Percentiles rank a stretch among this genome's conserved stretches.
phyloP scores from a whole-genome alignment of 176 grass and related monocot species.

The Hsuehochloa calcarea region DNA sequence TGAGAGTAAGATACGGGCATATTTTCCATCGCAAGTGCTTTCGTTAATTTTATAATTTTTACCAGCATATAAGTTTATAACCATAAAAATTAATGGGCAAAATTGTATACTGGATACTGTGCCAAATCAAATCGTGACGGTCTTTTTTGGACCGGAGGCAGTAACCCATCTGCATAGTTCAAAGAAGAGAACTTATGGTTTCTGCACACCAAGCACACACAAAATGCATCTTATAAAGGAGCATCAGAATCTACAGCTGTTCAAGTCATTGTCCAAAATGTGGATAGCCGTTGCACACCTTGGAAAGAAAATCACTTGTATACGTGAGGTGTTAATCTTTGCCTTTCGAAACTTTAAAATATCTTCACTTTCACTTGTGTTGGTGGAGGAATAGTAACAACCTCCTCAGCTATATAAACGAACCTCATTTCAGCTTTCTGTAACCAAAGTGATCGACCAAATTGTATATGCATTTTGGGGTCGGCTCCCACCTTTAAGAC shows the following conservation, averaged over 20 bases:
- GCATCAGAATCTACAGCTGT: constrained; percentile 37
- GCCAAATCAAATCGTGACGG: background rate
- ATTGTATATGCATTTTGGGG: constrained; percentile 28
- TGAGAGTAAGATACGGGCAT: background rate
- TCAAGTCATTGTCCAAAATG: constrained; percentile 45
- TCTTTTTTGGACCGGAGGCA: background rate
- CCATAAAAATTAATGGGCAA: background rate
- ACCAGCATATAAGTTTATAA: background rate
- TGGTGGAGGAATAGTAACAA: constrained; percentile 30
- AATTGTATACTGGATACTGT: background rate
- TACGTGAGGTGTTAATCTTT: constrained; percentile 31
- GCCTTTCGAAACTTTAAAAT: constrained; percentile 33
- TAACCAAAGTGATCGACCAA: constrained; percentile 2
- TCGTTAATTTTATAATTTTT: background rate
- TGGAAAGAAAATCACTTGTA: constrained; percentile 42
- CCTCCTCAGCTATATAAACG: constrained; percentile 61
- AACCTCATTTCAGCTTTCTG: constrained; percentile 20
- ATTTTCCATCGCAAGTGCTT: background rate
- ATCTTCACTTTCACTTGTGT: constrained; percentile 40
- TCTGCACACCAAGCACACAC: background rate
- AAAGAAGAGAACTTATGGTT: constrained; percentile 13
- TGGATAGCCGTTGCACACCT: constrained; percentile 38
- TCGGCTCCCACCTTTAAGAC: constrained; percentile 27
- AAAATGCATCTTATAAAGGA: constrained; percentile 22
- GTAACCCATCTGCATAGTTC: background rate